A percentile compares a stretch with the other conserved stretches of the same genome.
Conservation (phyloP, 2,329 filamentous ascomycete species). For the Penicillium sp. region DNA sequence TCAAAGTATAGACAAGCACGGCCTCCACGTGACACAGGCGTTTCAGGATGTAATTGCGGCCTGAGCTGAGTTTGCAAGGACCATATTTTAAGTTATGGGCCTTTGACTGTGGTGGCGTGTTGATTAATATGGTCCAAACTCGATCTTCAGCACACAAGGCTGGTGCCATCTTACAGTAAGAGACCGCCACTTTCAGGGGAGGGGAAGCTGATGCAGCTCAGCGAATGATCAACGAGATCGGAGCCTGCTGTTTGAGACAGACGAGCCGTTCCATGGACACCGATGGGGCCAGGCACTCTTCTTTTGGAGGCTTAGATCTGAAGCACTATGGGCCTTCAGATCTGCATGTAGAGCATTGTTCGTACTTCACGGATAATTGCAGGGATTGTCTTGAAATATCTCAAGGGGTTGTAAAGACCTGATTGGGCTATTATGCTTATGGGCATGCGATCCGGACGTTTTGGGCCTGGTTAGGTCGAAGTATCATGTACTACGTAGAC, state of each 20-base stretch:
- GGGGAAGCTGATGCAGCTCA: background rate
- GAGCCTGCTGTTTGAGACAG: constrained; percentile 11
- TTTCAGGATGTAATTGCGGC: constrained; percentile 15
- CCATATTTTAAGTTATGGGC: background rate
- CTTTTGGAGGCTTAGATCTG: background rate
- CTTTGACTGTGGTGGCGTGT: too few relatives aligned
- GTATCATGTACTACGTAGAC: background rate
- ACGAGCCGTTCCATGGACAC: constrained; percentile 11
- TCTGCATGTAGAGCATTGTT: background rate
- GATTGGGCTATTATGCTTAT: constrained; percentile 9
- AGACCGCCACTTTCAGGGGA: background rate
- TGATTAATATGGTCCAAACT: too few relatives aligned
- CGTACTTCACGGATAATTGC: background rate
- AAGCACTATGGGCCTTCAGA: background rate
- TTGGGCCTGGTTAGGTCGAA: constrained; percentile 3
- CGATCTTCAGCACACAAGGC: background rate
- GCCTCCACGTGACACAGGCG: constrained; percentile 12
- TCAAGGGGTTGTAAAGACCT: constrained; percentile 3
- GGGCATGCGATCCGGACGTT: constrained; percentile 16
- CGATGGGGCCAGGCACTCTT: background rate
- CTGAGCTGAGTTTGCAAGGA: background rate
- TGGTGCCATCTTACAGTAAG: background rate
- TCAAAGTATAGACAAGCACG: background rate
- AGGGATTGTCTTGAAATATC: background rate
- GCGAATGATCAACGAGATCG: background rate